A percentile compares a stretch with the other conserved stretches of the same genome.
Evolutionary conservation across 352 stramenopile species (phyloP).

Genomic region (Globisporangium perplexum): DNA sequence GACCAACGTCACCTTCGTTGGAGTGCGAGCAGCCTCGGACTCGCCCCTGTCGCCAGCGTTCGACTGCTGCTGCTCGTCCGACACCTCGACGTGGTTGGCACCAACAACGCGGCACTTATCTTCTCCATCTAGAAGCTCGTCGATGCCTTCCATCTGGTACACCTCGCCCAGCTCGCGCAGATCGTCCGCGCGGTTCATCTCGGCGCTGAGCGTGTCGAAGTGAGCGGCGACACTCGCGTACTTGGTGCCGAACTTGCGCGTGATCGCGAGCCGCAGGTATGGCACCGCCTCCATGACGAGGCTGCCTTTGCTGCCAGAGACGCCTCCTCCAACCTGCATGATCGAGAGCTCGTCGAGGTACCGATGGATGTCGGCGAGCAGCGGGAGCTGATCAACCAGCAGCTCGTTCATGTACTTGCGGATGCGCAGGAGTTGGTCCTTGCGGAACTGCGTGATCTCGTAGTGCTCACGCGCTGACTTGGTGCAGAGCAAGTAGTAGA

Average conservation of each 20-base stretch:
- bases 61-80: not conserved
- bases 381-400: constrained; percentile 92
- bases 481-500: constrained; percentile 93
- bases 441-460: constrained; percentile 92
- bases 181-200: constrained; percentile 51
- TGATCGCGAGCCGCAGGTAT: constrained; percentile 50
- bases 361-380: constrained; percentile 91
- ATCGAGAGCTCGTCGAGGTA: constrained; percentile 96
- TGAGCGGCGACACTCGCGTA: constrained; percentile 31
- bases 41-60: constrained; percentile 7
- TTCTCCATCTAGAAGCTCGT: constrained; percentile 56
- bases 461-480: constrained; percentile 92
- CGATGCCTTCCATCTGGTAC: constrained; percentile 77
- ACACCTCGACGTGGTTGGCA: not conserved
- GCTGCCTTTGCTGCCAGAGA: constrained; percentile 25
- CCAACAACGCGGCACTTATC: not conserved
- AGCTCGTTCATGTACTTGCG: constrained; percentile 95
- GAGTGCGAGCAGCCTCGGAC: not conserved
- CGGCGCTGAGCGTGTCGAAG: constrained; percentile 41
- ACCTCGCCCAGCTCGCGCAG: constrained; percentile 61
- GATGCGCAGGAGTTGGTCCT: constrained; percentile 89
- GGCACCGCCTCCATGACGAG: constrained; percentile 80
- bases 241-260: constrained; percentile 31
- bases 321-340: constrained; percentile 60
- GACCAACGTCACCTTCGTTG: constrained; percentile 21